phyloP scores from a whole-genome alignment of 148 eudicot species.

The Rhododendron kiyosumense region DNA sequence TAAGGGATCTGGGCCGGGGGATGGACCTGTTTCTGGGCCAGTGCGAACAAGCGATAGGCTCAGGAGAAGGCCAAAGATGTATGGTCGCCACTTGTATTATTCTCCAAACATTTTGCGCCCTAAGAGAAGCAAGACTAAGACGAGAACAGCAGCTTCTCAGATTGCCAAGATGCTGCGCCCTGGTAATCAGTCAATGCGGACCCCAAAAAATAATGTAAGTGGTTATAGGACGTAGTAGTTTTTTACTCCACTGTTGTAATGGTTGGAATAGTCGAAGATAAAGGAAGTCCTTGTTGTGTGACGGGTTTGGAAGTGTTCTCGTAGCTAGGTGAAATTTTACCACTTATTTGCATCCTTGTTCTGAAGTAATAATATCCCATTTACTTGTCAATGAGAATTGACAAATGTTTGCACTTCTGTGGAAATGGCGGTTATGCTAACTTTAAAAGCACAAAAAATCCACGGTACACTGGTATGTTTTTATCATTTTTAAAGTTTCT shows the following conservation, averaged over 20 bases:
- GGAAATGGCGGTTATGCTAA: not conserved
- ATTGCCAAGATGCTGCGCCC: conserved; percentile 76
- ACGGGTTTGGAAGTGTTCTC: not conserved
- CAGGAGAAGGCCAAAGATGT: conserved; percentile 45
- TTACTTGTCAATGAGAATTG: not conserved
- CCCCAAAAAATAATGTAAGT: conserved; percentile 39
- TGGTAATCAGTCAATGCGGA: conserved; percentile 40
- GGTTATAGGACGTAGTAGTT: not conserved
- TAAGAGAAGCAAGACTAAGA: conserved; percentile 55
- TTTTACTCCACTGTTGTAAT: not conserved
- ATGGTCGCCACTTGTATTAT: conserved; percentile 35
- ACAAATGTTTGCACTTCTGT: not conserved
- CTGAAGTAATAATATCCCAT: not conserved
- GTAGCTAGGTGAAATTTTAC: not conserved
- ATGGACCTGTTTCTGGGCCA: conserved; percentile 40
- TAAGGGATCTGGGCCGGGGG: conserved; percentile 50
- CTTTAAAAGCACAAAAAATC: not conserved
- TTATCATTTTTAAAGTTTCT: conserved; percentile 1
- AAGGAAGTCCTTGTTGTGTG: not conserved
- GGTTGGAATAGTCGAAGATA: not conserved
- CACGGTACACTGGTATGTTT: not conserved
- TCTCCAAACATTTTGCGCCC: conserved; percentile 33
- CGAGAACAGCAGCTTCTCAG: conserved; percentile 75
- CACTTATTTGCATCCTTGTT: not conserved
- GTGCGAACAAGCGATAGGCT: conserved; percentile 75